A percentile compares a stretch with the other conserved stretches of the same genome.
These are phyloP conservation scores for Pythium coloratum DNA, from an alignment of 352 stramenopile species.

Conservation along the genomic window DNA sequence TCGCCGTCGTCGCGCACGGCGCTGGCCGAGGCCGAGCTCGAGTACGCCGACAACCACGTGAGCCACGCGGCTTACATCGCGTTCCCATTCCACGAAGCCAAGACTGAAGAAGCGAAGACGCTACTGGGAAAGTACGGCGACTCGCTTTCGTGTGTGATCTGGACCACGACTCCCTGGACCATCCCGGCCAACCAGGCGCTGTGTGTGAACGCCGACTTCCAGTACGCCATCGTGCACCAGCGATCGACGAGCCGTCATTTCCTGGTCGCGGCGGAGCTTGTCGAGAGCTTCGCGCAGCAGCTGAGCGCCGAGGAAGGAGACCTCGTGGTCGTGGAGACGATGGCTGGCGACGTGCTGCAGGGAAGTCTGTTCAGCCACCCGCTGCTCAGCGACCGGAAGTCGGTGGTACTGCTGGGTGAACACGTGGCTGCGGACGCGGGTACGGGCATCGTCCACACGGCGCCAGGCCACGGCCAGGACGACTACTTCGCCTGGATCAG, in stretches of 20 bases:
- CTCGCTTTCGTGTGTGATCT: slow-evolving; percentile 85
- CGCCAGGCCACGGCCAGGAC: slow-evolving; percentile 97
- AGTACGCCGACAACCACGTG: slow-evolving; percentile 97
- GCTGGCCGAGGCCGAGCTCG: slow-evolving; percentile 98
- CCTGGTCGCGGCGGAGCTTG: slow-evolving; percentile 60
- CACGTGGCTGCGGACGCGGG: slow-evolving; percentile 98
- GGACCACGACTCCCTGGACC: slow-evolving; percentile 99
- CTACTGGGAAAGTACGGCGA: slow-evolving; percentile 42
- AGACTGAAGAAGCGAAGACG: slow-evolving; percentile 12
- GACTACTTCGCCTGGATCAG: slow-evolving; percentile 88
- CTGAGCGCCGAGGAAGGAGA: slow-evolving; percentile 19
- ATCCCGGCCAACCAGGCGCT: slow-evolving; percentile 98
- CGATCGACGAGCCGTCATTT: slow-evolving; percentile 39
- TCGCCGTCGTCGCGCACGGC: slow-evolving; percentile 96
- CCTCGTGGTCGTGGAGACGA: slow-evolving; percentile 58
- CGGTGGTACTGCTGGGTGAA: slow-evolving; percentile 90
- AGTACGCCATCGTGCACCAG: slow-evolving; percentile 91
- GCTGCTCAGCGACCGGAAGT: slow-evolving; percentile 79
- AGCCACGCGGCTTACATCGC: slow-evolving; percentile 95
- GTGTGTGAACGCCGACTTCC: slow-evolving; percentile 92
- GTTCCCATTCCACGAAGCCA: slow-evolving; percentile 63
- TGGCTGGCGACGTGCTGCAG: slow-evolving; percentile 54
- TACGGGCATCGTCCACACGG: slow-evolving; percentile 99
- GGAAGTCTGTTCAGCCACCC: slow-evolving; percentile 88
- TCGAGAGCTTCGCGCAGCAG: slow-evolving; percentile 41